Evolutionary conservation across 768 basidiomycete genomes (phyloP).

Genomic region (Piloderma croceum): DNA sequence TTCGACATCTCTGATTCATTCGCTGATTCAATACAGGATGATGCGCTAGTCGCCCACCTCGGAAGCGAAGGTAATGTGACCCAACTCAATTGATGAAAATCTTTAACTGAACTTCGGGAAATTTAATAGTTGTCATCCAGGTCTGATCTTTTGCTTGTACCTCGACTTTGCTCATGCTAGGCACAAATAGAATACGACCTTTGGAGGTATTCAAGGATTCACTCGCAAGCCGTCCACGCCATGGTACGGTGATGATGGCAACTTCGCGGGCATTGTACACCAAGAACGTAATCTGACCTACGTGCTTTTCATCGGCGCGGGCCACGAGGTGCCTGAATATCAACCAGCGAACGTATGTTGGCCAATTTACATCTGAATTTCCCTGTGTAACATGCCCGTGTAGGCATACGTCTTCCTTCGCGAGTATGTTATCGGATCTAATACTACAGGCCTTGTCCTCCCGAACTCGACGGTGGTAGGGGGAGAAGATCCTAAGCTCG

Average conservation of each 20-base stretch:
- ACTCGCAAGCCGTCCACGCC: conserved; percentile 61
- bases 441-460: conserved; percentile 39
- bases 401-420: conserved; percentile 40
- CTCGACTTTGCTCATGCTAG: neutral
- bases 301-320: conserved; percentile 36
- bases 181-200: conserved; percentile 60
- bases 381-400: conserved; percentile 29
- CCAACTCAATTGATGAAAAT: too few species aligned
- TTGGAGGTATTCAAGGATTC: conserved; percentile 73
- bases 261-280: conserved; percentile 64
- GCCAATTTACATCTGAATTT: too few species aligned
- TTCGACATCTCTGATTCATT: too few species aligned
- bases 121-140: neutral
- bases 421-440: conserved; percentile 43
- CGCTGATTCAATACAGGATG: too few species aligned
- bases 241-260: conserved; percentile 55
- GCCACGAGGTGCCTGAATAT: conserved; percentile 36
- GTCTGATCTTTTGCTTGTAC: neutral
- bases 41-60: conserved; percentile 36
- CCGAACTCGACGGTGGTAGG: conserved; percentile 32
- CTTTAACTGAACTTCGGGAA: too few species aligned
- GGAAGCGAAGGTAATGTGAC: conserved; percentile 39
- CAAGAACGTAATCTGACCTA: conserved; percentile 69
- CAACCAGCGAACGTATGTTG: conserved; percentile 35
- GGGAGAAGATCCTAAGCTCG: conserved; percentile 46